Percentiles rank a stretch among this genome's conserved stretches.
phyloP scores from a whole-genome alignment of 441 rosid genomes.

The Lepidium campestre region DNA sequence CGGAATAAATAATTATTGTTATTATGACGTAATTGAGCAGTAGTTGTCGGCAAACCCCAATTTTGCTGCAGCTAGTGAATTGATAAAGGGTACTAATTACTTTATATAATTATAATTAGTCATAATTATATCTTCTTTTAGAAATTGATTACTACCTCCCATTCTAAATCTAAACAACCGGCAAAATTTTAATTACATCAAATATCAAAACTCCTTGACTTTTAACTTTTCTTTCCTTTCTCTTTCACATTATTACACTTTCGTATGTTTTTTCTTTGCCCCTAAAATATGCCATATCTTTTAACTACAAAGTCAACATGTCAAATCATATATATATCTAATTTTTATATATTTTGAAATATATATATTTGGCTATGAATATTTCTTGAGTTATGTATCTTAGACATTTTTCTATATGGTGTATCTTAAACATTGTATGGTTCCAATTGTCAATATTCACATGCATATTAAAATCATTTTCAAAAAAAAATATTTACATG shows the following conservation, averaged over 20 bases:
- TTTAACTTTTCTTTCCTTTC: slow-evolving; percentile 8
- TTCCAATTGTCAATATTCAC: not conserved
- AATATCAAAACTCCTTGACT: slow-evolving; percentile 4
- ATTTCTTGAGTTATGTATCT: not conserved
- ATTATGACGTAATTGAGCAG: slow-evolving; percentile 17
- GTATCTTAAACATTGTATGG: no score
- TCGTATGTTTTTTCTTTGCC: not conserved
- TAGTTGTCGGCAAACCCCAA: slow-evolving; percentile 31
- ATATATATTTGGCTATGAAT: no score
- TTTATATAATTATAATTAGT: slow-evolving; percentile 11
- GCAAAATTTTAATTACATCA: slow-evolving; percentile 17
- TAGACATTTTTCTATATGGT: no score
- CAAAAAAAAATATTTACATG: no score
- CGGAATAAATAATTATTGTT: not conserved
- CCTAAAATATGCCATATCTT: not conserved
- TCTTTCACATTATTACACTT: slow-evolving; percentile 11
- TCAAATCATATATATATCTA: not conserved
- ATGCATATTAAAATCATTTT: no score
- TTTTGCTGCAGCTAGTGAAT: slow-evolving; percentile 19
- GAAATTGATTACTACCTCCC: slow-evolving; percentile 24
- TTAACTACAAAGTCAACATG: not conserved
- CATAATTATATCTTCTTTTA: slow-evolving; percentile 16
- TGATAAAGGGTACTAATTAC: slow-evolving; percentile 19
- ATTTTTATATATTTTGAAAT: not conserved
- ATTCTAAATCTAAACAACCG: slow-evolving; percentile 19